Conservation (phyloP, 371 early-diverging fungal genomes). For the Thermomucor indicae-seudaticae region DNA sequence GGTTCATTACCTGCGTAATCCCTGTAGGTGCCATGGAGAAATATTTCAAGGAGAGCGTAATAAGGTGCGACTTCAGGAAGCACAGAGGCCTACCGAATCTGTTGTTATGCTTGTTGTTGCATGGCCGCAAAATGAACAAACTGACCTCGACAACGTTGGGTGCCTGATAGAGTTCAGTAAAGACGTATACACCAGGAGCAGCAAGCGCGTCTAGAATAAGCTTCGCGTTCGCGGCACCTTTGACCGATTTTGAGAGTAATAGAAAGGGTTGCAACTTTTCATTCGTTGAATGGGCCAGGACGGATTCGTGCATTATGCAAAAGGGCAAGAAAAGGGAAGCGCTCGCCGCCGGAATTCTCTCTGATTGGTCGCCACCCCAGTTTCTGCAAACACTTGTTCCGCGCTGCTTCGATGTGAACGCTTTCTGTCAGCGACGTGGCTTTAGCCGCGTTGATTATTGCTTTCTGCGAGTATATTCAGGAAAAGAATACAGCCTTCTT, state of each 20-base stretch:
- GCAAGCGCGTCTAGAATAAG: conserved; percentile 71
- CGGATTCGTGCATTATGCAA: background rate
- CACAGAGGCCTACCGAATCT: conserved; percentile 48
- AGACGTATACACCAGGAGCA: conserved; percentile 78
- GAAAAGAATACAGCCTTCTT: too few relatives aligned
- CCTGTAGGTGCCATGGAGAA: conserved; percentile 75
- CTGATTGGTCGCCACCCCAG: too few relatives aligned
- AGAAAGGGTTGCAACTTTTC: conserved; percentile 69
- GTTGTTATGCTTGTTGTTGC: background rate
- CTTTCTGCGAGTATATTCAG: too few relatives aligned
- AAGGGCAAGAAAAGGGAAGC: too few relatives aligned
- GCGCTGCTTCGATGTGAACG: too few relatives aligned
- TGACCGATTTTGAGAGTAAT: conserved; percentile 72
- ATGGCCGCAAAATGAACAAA: background rate
- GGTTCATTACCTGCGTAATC: conserved; percentile 67
- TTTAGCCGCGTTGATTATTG: too few relatives aligned
- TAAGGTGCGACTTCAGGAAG: conserved; percentile 58
- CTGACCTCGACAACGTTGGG: conserved; percentile 70
- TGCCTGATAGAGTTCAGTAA: conserved; percentile 71
- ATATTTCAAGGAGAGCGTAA: conserved; percentile 59
- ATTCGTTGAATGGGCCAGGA: conserved; percentile 7
- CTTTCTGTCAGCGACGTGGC: too few relatives aligned
- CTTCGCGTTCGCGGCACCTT: conserved; percentile 69
- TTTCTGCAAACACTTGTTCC: too few relatives aligned
- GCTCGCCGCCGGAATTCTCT: too few relatives aligned